A percentile compares a stretch with the other conserved stretches of the same genome.
These are phyloP conservation scores for Trichoderma harzianum DNA, from an alignment of 2,329 filamentous ascomycete species.

Conservation along the genomic window DNA sequence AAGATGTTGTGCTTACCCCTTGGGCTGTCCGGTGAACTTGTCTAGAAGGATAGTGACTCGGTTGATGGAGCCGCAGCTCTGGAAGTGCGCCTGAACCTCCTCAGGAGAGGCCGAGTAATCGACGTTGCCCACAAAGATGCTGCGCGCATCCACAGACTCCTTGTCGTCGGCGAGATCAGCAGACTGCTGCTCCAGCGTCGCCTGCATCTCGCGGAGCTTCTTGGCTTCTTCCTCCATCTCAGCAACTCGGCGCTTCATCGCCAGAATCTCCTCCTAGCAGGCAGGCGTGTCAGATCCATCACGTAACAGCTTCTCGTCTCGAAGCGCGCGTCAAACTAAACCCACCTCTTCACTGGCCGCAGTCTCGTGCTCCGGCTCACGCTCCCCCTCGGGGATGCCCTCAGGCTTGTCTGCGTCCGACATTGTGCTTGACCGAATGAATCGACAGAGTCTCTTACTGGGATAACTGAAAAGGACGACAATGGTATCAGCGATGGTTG, in stretches of 20 bases:
- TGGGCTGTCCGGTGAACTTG: conserved; percentile 99
- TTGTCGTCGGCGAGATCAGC: conserved; percentile 86
- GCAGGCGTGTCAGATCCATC: conserved; percentile 32
- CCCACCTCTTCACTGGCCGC: conserved; percentile 36
- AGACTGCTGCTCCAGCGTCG: conserved; percentile 77
- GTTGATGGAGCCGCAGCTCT: conserved; percentile 96
- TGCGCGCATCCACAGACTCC: conserved; percentile 90
- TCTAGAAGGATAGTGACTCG: conserved; percentile 95
- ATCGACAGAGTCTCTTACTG: conserved; percentile 18
- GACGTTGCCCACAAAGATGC: conserved; percentile 97
- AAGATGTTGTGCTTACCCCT: conserved; percentile 66
- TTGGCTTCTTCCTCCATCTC: conserved; percentile 90
- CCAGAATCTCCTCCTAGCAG: conserved; percentile 71
- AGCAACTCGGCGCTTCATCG: conserved; percentile 81
- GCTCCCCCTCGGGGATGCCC: conserved; percentile 29
- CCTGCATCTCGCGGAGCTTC: conserved; percentile 84
- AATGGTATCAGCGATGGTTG: not conserved
- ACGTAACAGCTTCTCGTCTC: not conserved
- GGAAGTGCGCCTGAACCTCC: conserved; percentile 95
- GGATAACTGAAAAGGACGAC: not conserved
- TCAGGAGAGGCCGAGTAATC: conserved; percentile 96
- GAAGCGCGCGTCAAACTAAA: conserved; percentile 22
- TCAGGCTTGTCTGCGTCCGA: conserved; percentile 34
- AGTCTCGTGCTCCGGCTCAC: conserved; percentile 31
- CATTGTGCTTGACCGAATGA: conserved; percentile 27